Conservation (phyloP, 805 yeast species). For the Kuraishia capsulata region DNA sequence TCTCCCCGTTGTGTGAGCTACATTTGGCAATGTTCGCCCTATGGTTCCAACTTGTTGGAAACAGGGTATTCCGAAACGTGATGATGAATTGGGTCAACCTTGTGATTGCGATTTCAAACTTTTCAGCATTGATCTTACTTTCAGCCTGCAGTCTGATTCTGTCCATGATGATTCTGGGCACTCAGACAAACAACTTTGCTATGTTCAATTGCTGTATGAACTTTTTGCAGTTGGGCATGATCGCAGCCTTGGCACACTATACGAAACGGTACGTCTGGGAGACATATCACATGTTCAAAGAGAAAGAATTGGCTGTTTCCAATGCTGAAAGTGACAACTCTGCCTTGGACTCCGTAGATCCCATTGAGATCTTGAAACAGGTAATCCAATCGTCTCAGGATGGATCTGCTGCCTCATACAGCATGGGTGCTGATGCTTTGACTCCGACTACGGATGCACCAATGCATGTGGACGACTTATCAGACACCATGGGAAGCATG, state of each 20-base stretch:
- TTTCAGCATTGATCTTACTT: not conserved
- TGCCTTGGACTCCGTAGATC: too few relatives aligned
- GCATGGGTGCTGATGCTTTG: too few relatives aligned
- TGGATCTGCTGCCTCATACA: too few relatives aligned
- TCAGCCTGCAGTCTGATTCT: not conserved
- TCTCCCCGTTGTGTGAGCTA: not conserved
- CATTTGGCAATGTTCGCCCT: not conserved
- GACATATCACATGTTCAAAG: not conserved
- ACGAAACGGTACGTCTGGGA: not conserved
- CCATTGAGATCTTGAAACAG: too few relatives aligned
- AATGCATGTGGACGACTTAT: too few relatives aligned
- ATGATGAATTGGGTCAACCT: not conserved
- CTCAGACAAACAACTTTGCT: slow-evolving; percentile 1
- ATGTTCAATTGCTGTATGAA: not conserved
- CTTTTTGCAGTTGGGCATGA: not conserved
- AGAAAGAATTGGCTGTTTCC: too few relatives aligned
- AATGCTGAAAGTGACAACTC: too few relatives aligned
- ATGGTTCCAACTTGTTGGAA: not conserved
- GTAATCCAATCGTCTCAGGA: too few relatives aligned
- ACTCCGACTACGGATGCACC: too few relatives aligned
- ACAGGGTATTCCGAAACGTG: not conserved
- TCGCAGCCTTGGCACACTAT: not conserved
- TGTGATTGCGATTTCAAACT: not conserved
- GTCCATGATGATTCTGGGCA: not conserved
- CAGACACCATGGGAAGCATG: too few relatives aligned